A percentile compares a stretch with the other conserved stretches of the same genome.
These are phyloP conservation scores for Pythium dissotocum DNA, from an alignment of 352 stramenopile species.

Conservation along the genomic window DNA sequence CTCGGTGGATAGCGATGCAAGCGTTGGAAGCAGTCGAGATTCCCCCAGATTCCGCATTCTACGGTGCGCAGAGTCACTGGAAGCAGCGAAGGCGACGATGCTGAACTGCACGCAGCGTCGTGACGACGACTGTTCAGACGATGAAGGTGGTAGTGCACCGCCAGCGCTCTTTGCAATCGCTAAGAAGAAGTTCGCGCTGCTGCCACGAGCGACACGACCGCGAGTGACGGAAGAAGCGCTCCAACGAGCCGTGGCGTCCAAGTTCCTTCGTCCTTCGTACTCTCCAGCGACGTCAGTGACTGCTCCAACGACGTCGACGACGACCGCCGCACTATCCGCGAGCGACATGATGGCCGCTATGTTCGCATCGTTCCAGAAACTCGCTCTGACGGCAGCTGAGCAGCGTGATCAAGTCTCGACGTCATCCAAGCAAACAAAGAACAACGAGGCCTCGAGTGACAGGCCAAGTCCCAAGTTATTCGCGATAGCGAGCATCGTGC, in stretches of 20 bases:
- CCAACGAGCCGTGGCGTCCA: conserved; percentile 34
- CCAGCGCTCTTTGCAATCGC: conserved; percentile 35
- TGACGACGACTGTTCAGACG: conserved; percentile 9
- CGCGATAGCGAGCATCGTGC: conserved; percentile 54
- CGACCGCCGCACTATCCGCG: background rate
- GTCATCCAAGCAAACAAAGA: background rate
- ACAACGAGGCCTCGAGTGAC: background rate
- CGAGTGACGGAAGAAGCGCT: conserved; percentile 36
- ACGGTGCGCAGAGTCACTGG: conserved; percentile 14
- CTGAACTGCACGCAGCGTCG: conserved; percentile 6
- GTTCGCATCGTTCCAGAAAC: conserved; percentile 48
- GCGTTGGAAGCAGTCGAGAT: background rate
- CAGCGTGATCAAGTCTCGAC: conserved; percentile 3
- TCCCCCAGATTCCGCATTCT: conserved; percentile 35
- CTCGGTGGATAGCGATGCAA: background rate
- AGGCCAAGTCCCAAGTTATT: conserved; percentile 24
- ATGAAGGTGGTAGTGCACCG: background rate
- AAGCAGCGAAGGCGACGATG: conserved; percentile 17
- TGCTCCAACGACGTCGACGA: background rate
- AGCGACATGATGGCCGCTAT: conserved; percentile 11
- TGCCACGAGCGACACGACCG: conserved; percentile 31
- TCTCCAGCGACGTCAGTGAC: background rate
- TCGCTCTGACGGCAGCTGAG: conserved; percentile 18
- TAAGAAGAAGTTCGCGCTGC: conserved; percentile 42
- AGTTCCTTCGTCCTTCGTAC: conserved; percentile 18